Evolutionary conservation across 306 rosid genomes (phyloP).

Genomic region (Vicia faba): DNA sequence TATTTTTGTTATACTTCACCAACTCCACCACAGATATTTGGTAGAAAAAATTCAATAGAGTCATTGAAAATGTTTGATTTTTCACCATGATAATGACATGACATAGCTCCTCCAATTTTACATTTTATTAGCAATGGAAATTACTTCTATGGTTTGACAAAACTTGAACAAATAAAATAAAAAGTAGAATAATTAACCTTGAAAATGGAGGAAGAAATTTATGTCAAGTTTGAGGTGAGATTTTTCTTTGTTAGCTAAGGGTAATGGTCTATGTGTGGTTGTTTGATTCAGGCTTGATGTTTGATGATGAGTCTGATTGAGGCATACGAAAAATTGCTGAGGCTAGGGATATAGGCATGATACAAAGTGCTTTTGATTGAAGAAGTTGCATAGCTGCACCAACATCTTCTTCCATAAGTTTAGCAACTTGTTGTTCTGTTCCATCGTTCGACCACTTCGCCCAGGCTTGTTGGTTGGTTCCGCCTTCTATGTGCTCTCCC

Average conservation of each 20-base stretch:
- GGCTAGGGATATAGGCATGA: conserved; percentile 98
- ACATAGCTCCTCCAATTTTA: conserved; percentile 43
- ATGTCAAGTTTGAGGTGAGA: conserved; percentile 26
- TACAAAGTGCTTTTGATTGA: conserved; percentile 96
- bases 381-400: conserved; percentile 99
- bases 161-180: conserved; percentile 25
- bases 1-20: conserved; percentile 50
- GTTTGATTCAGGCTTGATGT: conserved; percentile 80
- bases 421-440: conserved; percentile 92
- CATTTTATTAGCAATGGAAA: conserved; percentile 43
- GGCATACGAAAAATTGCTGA: conserved; percentile 82
- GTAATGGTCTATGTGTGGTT: conserved; percentile 52
- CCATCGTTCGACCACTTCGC: conserved; percentile 96
- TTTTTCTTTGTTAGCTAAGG: conserved; percentile 1
- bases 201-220: conserved; percentile 21
- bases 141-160: conserved; percentile 47
- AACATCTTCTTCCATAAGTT: conserved; percentile 95
- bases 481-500: conserved; percentile 73
- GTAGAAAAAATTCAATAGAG: conserved; percentile 48
- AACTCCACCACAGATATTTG: conserved; percentile 60
- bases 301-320: conserved; percentile 57
- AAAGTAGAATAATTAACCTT: conserved; percentile 35
- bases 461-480: conserved; percentile 70
- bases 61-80: conserved; percentile 48
- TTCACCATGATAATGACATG: conserved; percentile 44